phyloP scores from a whole-genome alignment of 1,139 yeast species.

The Protomyces inundatus region DNA sequence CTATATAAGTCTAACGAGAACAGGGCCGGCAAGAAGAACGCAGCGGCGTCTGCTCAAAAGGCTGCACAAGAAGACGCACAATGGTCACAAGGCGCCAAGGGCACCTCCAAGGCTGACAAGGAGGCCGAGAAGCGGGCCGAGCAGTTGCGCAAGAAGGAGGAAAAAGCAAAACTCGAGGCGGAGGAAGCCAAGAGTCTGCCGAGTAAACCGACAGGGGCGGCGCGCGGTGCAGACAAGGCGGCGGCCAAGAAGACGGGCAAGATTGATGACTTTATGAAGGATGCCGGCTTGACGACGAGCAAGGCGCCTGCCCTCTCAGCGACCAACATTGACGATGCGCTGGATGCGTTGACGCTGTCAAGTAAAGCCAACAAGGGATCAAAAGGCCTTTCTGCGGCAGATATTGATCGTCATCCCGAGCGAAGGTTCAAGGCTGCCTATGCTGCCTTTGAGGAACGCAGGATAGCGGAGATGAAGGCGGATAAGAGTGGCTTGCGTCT shows the following conservation, averaged over 20 bases:
- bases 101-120: conserved; percentile 47
- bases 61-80: conserved; percentile 59
- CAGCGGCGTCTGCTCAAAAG: conserved; percentile 57
- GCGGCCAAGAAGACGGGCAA: conserved; percentile 61
- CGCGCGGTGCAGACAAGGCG: conserved; percentile 67
- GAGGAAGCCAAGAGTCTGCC: conserved; percentile 66
- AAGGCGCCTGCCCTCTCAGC: conserved; percentile 56
- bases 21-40: conserved; percentile 49
- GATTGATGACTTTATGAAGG: conserved; percentile 52
- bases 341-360: conserved; percentile 63
- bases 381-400: conserved; percentile 47
- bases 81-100: conserved; percentile 73
- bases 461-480: conserved; percentile 66
- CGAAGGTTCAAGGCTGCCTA: conserved; percentile 80
- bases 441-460: conserved; percentile 63
- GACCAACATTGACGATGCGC: conserved; percentile 68
- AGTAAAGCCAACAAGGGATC: conserved; percentile 40
- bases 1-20: neutral
- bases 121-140: conserved; percentile 41
- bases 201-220: conserved; percentile 50
- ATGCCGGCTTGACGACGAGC: conserved; percentile 25
- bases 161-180: conserved; percentile 44
- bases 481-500: conserved; percentile 78
- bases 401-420: conserved; percentile 81
- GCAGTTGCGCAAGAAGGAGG: conserved; percentile 42